phyloP scores from a whole-genome alignment of 208 protist species.

The Sergeia podlipaevii region DNA sequence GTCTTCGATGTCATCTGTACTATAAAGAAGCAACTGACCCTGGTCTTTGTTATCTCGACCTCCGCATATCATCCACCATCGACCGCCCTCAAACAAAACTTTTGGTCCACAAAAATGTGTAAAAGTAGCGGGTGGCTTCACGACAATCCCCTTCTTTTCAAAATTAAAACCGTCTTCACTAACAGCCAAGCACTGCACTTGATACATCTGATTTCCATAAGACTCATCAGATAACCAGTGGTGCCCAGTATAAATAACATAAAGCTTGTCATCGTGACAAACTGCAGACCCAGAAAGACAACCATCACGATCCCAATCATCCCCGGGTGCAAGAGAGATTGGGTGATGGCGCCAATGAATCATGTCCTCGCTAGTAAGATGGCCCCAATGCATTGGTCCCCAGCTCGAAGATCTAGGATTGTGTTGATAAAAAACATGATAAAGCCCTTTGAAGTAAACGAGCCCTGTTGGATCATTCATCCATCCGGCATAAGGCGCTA shows the following conservation, averaged over 20 bases:
- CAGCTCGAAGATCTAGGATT: conserved; percentile 34
- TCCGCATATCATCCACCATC: conserved; percentile 65
- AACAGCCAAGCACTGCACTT: conserved; percentile 65
- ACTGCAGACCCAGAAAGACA: conserved; percentile 47
- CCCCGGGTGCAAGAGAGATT: conserved; percentile 47
- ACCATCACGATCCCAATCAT: conserved; percentile 57
- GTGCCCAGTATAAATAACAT: conserved; percentile 61
- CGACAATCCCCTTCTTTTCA: conserved; percentile 60
- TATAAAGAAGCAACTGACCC: conserved; percentile 59
- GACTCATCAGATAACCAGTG: conserved; percentile 44
- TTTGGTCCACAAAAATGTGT: conserved; percentile 44
- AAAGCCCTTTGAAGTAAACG: conserved; percentile 46
- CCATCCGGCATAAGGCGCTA: conserved; percentile 44
- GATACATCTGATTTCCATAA: conserved; percentile 42
- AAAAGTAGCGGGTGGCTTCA: conserved; percentile 62
- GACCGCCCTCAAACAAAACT: conserved; percentile 47
- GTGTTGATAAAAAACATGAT: conserved; percentile 68
- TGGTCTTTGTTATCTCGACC: conserved; percentile 51
- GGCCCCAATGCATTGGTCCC: conserved; percentile 65
- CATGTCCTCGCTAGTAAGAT: conserved; percentile 56
- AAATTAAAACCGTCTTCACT: conserved; percentile 65
- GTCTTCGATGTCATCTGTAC: conserved; percentile 58
- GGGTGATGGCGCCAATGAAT: conserved; percentile 60
- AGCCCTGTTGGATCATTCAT: conserved; percentile 50
- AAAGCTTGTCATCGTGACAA: conserved; percentile 50